A percentile compares a stretch with the other conserved stretches of the same genome.
Conservation (phyloP, 441 rosid species). For the Bruguiera hainesii region DNA sequence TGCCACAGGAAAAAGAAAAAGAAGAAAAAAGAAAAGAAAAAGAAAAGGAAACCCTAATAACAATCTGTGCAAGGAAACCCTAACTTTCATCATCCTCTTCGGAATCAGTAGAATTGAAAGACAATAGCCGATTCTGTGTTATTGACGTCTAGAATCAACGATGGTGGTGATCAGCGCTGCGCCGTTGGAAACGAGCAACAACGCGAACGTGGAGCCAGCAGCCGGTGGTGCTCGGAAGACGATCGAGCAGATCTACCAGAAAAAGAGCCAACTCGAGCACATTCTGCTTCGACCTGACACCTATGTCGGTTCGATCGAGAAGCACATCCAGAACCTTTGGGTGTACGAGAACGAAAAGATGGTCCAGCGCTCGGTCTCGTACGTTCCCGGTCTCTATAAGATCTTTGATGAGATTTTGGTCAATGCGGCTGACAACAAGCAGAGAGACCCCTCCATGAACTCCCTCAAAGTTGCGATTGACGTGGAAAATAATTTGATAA, state of each 20-base stretch:
- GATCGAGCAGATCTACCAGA: constrained; percentile 90
- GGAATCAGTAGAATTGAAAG: too few relatives aligned
- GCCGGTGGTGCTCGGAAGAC: constrained; percentile 36
- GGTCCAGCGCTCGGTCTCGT: constrained; percentile 63
- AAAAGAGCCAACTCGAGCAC: constrained; percentile 95
- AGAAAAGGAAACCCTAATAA: neutral
- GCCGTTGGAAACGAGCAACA: constrained; percentile 73
- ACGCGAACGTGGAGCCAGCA: constrained; percentile 36
- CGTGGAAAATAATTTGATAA: constrained; percentile 58
- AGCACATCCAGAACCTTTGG: constrained; percentile 84
- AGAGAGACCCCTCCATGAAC: constrained; percentile 84
- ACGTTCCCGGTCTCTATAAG: constrained; percentile 95
- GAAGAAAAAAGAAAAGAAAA: neutral
- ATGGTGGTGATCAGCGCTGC: constrained; percentile 37
- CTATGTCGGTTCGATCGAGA: constrained; percentile 93
- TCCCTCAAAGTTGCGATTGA: constrained; percentile 68
- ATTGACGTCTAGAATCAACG: neutral
- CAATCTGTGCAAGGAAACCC: neutral
- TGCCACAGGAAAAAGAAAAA: too few relatives aligned
- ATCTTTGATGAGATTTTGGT: constrained; percentile 95
- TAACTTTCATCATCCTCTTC: neutral
- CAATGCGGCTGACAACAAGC: constrained; percentile 93
- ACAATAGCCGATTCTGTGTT: neutral
- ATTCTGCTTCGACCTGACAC: constrained; percentile 98
- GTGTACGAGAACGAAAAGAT: constrained; percentile 69